Evolutionary conservation across 2,329 filamentous ascomycete genomes (phyloP), one percentile per base, ranked within the genome.

Genomic region (Dryadomyces sulphureus): DNA sequence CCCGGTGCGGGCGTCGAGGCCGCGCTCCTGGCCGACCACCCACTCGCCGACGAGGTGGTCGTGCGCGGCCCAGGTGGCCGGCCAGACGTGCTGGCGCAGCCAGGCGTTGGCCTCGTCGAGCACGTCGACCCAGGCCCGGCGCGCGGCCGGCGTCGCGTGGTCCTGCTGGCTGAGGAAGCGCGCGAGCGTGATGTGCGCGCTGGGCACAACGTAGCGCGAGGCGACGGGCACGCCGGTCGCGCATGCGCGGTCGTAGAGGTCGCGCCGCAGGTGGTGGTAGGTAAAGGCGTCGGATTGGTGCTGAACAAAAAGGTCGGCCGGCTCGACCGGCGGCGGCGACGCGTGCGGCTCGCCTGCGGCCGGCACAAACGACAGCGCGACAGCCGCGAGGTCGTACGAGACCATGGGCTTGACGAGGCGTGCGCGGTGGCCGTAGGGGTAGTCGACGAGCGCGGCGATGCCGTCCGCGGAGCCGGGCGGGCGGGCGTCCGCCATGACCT

Each of bases 181-280:
- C 0, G 76, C 89, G 48, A 96, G 74, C 0, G 90, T 95, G 57
- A 95, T 74, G 65, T 96, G 90, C 16, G 86, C 87, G 41, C 84
- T 90, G 2, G 89, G 89, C 2, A 94, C 86, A 21, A 89, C 79
- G 59, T 95, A 96, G 48, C 90, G 72, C 45, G 84, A 85, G 20
- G 72, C 81, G 30, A 94, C 72, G 16, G 72, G 64, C n/a, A 90
- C 67, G 1, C 84, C 84, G 0, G 77, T 71, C 4, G 65, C 65
- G 40, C 68, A 65, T 4, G 77, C 73, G 22, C 77, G 65, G 42
- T 73, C 67, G 59, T 81, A 92, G 12, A 93, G 60, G 57, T 94
- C 87, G 4, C 81, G 73, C 3, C 90, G 79, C 8, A 96, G 75
- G 61, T 96, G 90, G 59, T 95, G 90, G 60, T 95, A 95, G 0